phyloP scores from a whole-genome alignment of 2,329 filamentous ascomycete genomes.

The Fusarium sp. region DNA sequence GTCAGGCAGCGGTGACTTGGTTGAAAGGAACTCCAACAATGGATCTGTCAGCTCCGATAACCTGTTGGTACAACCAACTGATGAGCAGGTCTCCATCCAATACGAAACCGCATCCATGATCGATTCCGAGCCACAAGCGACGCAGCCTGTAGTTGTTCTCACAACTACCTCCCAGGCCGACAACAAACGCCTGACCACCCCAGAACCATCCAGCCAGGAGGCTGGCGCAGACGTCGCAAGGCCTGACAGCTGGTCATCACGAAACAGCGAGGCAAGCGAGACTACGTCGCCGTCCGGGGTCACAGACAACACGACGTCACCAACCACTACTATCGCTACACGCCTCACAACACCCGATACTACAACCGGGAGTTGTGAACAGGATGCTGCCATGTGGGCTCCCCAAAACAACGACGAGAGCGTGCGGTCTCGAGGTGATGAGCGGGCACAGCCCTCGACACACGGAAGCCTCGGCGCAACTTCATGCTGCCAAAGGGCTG shows the following conservation, averaged over 20 bases:
- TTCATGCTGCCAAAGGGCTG: too few species aligned
- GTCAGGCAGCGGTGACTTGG: not conserved
- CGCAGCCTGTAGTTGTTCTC: not conserved
- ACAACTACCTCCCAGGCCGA: not conserved
- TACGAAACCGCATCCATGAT: not conserved
- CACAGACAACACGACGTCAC: too few species aligned
- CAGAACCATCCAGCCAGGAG: not conserved
- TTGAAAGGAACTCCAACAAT: not conserved
- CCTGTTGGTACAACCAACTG: not conserved
- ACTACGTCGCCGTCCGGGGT: too few species aligned
- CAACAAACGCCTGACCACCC: not conserved
- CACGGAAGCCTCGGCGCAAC: too few species aligned
- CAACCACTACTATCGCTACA: too few species aligned
- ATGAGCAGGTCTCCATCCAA: not conserved
- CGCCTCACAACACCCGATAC: too few species aligned
- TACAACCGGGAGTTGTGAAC: too few species aligned
- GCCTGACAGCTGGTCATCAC: not conserved
- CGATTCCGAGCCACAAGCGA: not conserved
- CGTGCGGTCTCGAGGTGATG: too few species aligned
- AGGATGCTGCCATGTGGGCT: too few species aligned
- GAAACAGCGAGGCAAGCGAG: not conserved
- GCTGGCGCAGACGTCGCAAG: not conserved
- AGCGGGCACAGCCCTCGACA: too few species aligned
- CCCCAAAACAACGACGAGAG: too few species aligned
- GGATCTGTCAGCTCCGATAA: not conserved